Percentiles rank a stretch among this genome's conserved stretches.
Evolutionary conservation across 352 stramenopile species (phyloP).

Genomic region (Globisporangium abappressorium): DNA sequence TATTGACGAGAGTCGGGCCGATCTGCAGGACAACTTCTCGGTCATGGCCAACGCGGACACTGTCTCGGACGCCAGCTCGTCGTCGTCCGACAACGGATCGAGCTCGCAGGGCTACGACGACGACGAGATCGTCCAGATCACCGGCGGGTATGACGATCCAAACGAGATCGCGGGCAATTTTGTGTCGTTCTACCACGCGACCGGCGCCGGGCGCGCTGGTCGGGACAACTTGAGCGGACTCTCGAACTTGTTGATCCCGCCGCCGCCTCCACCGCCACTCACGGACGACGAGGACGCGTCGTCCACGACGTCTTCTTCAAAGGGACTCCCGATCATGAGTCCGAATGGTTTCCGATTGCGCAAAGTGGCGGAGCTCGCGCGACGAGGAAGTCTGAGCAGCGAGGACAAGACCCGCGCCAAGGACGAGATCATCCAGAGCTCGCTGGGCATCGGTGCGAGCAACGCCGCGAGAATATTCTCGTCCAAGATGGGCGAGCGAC

Average conservation of each 20-base stretch:
- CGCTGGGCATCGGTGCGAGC: constrained; percentile 65
- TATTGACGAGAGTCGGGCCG: constrained; percentile 62
- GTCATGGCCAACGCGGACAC: constrained; percentile 42
- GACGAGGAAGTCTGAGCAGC: constrained; percentile 71
- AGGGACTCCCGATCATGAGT: constrained; percentile 80
- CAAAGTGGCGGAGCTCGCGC: constrained; percentile 77
- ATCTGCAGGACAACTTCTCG: constrained; percentile 45
- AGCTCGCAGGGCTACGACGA: constrained; percentile 63
- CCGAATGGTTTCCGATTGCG: constrained; percentile 69
- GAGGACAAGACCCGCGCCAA: constrained; percentile 84
- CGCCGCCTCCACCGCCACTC: constrained; percentile 57
- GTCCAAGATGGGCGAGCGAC: constrained; percentile 44
- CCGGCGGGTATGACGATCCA: constrained; percentile 57
- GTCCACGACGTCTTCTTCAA: constrained; percentile 61
- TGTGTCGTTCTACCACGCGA: constrained; percentile 77
- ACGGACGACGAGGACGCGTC: constrained; percentile 65
- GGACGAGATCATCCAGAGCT: constrained; percentile 87
- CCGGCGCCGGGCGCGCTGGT: constrained; percentile 24
- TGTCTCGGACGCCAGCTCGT: constrained; percentile 42
- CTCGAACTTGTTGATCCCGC: constrained; percentile 57
- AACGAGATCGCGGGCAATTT: constrained; percentile 67
- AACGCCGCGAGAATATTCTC: constrained; percentile 58
- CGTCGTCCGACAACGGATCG: constrained; percentile 52
- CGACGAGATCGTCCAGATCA: constrained; percentile 62
- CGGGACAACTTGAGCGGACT: constrained; percentile 33